A percentile compares a stretch with the other conserved stretches of the same genome.
phyloP scores from a whole-genome alignment of 108 stramenopile genomes.

The Seminavis robusta region DNA sequence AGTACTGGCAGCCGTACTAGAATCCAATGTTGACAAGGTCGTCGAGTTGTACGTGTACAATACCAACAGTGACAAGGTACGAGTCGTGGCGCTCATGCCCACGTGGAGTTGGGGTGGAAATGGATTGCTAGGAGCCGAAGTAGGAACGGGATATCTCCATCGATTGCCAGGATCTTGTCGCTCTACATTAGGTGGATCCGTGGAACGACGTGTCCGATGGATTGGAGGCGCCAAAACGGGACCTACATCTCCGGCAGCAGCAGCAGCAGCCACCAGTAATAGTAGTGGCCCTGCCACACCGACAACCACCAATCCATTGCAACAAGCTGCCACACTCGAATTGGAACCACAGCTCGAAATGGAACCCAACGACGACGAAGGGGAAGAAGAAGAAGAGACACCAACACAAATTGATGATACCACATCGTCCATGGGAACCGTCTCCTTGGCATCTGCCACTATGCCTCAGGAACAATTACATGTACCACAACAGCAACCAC shows the following conservation, averaged over 20 bases:
- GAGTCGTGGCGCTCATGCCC: slow-evolving; percentile 86
- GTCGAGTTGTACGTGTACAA: slow-evolving; percentile 95
- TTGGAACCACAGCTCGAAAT: slow-evolving; percentile 77
- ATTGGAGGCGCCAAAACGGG: slow-evolving; percentile 7
- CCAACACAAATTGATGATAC: not conserved
- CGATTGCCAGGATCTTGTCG: slow-evolving; percentile 71
- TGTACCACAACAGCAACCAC: not conserved
- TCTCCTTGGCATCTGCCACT: not conserved
- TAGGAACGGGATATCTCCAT: slow-evolving; percentile 92
- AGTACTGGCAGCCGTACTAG: slow-evolving; percentile 62
- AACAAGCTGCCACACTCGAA: slow-evolving; percentile 9
- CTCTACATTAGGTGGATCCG: slow-evolving; percentile 52
- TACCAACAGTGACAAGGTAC: slow-evolving; percentile 83
- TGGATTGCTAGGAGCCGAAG: slow-evolving; percentile 89
- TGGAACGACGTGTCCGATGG: slow-evolving; percentile 66
- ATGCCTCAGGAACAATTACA: not conserved
- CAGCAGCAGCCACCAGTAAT: not conserved
- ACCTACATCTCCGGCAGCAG: not conserved
- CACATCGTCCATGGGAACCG: not conserved
- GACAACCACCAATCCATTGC: not conserved
- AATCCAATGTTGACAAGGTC: slow-evolving; percentile 67
- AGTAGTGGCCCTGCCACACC: not conserved
- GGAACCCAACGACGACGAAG: slow-evolving; percentile 46
- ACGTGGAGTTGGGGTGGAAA: slow-evolving; percentile 84
- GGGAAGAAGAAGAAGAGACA: slow-evolving; percentile 5